A percentile compares a stretch with the other conserved stretches of the same genome.
Evolutionary conservation across 202 grass and related monocot genomes (phyloP).

Genomic region (Musa balbisiana): DNA sequence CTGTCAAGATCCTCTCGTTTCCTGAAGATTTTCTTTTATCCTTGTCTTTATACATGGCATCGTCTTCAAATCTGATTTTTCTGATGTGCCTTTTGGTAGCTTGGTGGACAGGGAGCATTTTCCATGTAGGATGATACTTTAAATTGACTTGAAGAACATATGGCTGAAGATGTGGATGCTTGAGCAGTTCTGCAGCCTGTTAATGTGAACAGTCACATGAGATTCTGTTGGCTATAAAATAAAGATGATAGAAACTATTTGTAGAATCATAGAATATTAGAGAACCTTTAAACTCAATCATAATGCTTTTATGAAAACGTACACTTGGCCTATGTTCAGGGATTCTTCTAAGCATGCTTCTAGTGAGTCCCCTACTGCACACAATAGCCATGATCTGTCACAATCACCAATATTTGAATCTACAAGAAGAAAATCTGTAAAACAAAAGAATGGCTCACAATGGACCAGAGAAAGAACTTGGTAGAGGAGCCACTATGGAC

Average conservation of each 20-base stretch:
- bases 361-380: slow-evolving; percentile 80
- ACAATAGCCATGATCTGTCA: slow-evolving; percentile 24
- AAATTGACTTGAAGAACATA: slow-evolving; percentile 89
- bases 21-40: slow-evolving; percentile 52
- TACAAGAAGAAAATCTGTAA: slow-evolving; percentile 9
- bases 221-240: neutral
- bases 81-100: slow-evolving; percentile 55
- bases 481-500: slow-evolving; percentile 86
- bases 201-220: slow-evolving; percentile 1
- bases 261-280: neutral
- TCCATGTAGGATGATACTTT: slow-evolving; percentile 56
- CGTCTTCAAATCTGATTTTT: slow-evolving; percentile 55
- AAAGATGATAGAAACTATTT: neutral
- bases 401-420: slow-evolving; percentile 12
- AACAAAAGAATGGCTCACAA: slow-evolving; percentile 48
- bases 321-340: slow-evolving; percentile 89
- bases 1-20: slow-evolving; percentile 49
- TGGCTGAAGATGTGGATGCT: slow-evolving; percentile 73
- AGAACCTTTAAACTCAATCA: neutral
- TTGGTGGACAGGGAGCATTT: slow-evolving; percentile 37
- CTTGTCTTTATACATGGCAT: slow-evolving; percentile 43
- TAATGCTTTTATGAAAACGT: slow-evolving; percentile 18
- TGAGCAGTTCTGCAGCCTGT: slow-evolving; percentile 79
- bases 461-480: slow-evolving; percentile 69
- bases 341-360: slow-evolving; percentile 84